Evolutionary conservation across 2,329 filamentous ascomycete genomes (phyloP).

Genomic region (Penicillium sp.): DNA sequence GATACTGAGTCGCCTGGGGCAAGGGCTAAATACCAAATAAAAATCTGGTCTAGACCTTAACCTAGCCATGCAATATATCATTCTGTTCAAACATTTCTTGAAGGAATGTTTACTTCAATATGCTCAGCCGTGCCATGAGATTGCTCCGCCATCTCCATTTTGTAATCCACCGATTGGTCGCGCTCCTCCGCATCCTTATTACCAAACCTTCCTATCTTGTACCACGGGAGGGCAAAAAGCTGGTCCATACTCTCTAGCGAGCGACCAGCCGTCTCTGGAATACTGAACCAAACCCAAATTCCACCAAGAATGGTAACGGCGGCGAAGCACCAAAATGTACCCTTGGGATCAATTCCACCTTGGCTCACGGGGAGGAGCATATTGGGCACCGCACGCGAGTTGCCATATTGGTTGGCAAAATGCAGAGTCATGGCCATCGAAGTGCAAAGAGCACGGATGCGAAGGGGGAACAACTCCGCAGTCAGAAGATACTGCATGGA

Average conservation of each 20-base stretch:
- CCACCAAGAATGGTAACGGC: slow-evolving; percentile 65
- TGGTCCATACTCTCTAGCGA: slow-evolving; percentile 43
- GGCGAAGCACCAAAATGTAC: slow-evolving; percentile 75
- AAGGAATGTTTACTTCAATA: background rate
- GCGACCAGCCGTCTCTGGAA: slow-evolving; percentile 67
- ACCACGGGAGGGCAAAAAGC: slow-evolving; percentile 70
- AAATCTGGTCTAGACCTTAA: background rate
- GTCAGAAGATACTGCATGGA: slow-evolving; percentile 75
- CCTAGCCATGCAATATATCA: background rate
- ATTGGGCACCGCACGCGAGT: slow-evolving; percentile 68
- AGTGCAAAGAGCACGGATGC: slow-evolving; percentile 67
- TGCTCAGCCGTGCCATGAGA: background rate
- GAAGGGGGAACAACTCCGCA: slow-evolving; percentile 71
- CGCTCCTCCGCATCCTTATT: slow-evolving; percentile 16
- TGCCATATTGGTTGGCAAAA: slow-evolving; percentile 76
- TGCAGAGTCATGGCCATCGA: slow-evolving; percentile 74
- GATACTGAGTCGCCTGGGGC: background rate
- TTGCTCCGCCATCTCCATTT: background rate
- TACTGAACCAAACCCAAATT: slow-evolving; percentile 66
- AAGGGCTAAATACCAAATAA: background rate
- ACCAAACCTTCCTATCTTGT: slow-evolving; percentile 58
- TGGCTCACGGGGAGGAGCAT: slow-evolving; percentile 59
- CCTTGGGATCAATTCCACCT: slow-evolving; percentile 50
- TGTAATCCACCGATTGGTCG: background rate
- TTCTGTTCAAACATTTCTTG: background rate